These are phyloP conservation scores for Penicillium cinerascens DNA, from an alignment of 495 filamentous ascomycete genomes.

Conservation along the genomic window DNA sequence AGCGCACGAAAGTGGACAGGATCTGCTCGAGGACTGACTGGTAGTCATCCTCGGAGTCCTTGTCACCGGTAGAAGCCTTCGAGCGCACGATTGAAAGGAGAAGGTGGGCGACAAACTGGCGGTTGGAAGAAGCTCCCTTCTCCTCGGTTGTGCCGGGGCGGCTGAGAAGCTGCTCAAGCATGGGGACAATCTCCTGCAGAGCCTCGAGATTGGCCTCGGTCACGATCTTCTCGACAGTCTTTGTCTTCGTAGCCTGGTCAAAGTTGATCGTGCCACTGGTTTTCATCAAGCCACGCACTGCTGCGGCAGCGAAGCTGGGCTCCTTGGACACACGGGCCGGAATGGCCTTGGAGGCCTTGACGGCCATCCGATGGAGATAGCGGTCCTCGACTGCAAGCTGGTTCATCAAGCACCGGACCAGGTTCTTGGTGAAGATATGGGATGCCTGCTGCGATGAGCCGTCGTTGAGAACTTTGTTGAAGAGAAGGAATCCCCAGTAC, in stretches of 20 bases:
- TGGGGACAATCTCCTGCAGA: constrained; percentile 37
- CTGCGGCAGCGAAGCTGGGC: constrained; percentile 53
- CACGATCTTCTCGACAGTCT: constrained; percentile 77
- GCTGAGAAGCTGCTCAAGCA: constrained; percentile 40
- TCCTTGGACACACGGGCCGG: constrained; percentile 61
- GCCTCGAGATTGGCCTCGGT: constrained; percentile 53
- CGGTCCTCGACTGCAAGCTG: constrained; percentile 81
- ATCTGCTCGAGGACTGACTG: constrained; percentile 38
- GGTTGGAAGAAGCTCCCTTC: constrained; percentile 42
- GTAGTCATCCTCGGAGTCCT: constrained; percentile 29
- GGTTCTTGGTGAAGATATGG: constrained; percentile 71
- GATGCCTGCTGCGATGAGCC: constrained; percentile 44
- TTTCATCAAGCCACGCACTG: constrained; percentile 64
- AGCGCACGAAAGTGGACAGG: constrained; percentile 39
- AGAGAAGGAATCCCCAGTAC: constrained; percentile 83
- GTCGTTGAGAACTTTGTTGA: constrained; percentile 63
- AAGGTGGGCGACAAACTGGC: constrained; percentile 47
- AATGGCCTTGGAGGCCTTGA: constrained; percentile 66
- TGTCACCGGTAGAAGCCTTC: constrained; percentile 33
- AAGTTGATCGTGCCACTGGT: constrained; percentile 72
- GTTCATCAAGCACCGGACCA: constrained; percentile 80
- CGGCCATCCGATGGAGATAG: constrained; percentile 77
- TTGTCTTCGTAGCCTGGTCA: constrained; percentile 82
- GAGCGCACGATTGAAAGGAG: constrained; percentile 43
- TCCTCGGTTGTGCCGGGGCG: constrained; percentile 39